Evolutionary conservation across 371 early-diverging fungal genomes (phyloP).

Genomic region (Sporodiniella umbellata): DNA sequence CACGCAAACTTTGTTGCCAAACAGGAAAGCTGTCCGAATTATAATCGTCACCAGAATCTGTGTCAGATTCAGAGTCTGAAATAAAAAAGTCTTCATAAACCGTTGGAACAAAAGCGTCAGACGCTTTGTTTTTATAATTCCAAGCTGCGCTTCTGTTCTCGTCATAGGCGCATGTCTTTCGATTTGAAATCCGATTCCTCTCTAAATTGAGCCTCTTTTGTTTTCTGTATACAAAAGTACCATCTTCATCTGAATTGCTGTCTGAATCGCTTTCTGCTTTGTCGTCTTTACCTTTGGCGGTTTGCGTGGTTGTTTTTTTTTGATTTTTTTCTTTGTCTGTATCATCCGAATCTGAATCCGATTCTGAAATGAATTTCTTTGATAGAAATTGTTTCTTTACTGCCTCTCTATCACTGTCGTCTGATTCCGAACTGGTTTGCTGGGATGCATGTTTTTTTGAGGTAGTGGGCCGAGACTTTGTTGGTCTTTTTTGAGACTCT

Average conservation of each 20-base stretch:
- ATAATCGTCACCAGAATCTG: constrained; percentile 18
- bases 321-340: constrained; percentile 1
- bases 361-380: not conserved
- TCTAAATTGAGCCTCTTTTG: not conserved
- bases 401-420: constrained; percentile 3
- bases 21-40: not conserved
- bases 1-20: constrained; percentile 13
- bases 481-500: too few species aligned
- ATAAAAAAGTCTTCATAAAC: constrained; percentile 12
- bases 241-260: not conserved
- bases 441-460: too few species aligned
- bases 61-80: constrained; percentile 25
- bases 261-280: not conserved
- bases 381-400: not conserved
- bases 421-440: constrained; percentile 5
- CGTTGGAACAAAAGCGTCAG: constrained; percentile 7
- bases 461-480: too few species aligned
- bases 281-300: too few species aligned
- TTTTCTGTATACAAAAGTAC: not conserved
- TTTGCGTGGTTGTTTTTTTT: too few species aligned
- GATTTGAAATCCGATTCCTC: constrained; percentile 10
- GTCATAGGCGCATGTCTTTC: constrained; percentile 1
- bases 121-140: not conserved
- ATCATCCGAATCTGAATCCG: constrained; percentile 9
- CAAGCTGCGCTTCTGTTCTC: not conserved